phyloP scores from a whole-genome alignment of 1,284 basidiomycete species.

The Trichosporon asahii region DNA sequence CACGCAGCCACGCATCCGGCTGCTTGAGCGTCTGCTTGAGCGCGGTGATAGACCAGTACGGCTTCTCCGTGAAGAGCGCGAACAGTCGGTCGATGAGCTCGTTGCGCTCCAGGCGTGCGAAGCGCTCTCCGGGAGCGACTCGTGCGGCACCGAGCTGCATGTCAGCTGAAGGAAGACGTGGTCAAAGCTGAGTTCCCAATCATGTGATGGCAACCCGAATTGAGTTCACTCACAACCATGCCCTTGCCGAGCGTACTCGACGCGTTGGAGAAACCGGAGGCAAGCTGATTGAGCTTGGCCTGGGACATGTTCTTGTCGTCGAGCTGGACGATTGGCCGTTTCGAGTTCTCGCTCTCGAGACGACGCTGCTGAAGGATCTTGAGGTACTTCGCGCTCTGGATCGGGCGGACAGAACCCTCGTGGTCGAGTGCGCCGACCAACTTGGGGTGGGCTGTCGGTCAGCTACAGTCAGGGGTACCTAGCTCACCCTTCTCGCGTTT shows the following conservation, averaged over 20 bases:
- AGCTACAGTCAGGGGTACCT: not conserved
- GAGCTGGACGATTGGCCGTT: slow-evolving; percentile 52
- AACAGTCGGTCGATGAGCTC: slow-evolving; percentile 86
- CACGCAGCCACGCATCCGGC: slow-evolving; percentile 85
- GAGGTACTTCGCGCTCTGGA: slow-evolving; percentile 51
- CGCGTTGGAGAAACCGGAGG: slow-evolving; percentile 39
- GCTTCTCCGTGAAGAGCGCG: slow-evolving; percentile 68
- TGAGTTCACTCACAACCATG: slow-evolving; percentile 33
- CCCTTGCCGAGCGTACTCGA: slow-evolving; percentile 37
- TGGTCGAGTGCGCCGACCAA: slow-evolving; percentile 44
- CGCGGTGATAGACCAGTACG: slow-evolving; percentile 77
- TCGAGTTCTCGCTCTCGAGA: slow-evolving; percentile 50
- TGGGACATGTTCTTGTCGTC: slow-evolving; percentile 42
- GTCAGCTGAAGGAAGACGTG: slow-evolving; percentile 41
- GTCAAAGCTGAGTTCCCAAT: no score
- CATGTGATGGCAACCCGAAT: no score
- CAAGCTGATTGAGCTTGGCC: slow-evolving; percentile 45
- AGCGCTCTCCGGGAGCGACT: slow-evolving; percentile 61
- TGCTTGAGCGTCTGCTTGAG: slow-evolving; percentile 80
- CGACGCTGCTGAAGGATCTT: slow-evolving; percentile 51
- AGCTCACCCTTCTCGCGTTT: slow-evolving; percentile 41
- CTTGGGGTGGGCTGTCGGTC: slow-evolving; percentile 27
- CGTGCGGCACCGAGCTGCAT: slow-evolving; percentile 10
- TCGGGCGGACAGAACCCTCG: slow-evolving; percentile 44
- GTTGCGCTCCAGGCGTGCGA: slow-evolving; percentile 78